Conservation (phyloP, 768 basidiomycete genomes). For the Trametes elegans region DNA sequence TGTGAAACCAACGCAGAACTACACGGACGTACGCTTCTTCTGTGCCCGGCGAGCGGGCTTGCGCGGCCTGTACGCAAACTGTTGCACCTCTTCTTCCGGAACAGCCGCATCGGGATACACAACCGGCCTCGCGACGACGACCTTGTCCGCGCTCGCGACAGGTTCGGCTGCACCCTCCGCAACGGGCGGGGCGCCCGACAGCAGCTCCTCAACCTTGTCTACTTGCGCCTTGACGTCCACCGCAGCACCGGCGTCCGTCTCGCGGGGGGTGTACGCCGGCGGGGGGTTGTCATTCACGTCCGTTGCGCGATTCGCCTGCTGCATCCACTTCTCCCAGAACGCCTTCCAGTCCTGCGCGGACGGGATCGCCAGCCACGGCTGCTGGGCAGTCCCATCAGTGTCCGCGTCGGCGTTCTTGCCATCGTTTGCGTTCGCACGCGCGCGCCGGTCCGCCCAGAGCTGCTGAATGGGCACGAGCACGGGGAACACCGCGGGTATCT, state of each 20-base stretch:
- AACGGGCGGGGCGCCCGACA: background rate
- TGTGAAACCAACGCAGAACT: background rate
- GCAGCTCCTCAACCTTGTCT: constrained; percentile 17
- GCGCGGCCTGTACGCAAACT: constrained; percentile 59
- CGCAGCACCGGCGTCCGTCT: too few relatives aligned
- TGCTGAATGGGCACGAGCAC: constrained; percentile 70
- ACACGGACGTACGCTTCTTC: constrained; percentile 62
- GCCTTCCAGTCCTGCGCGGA: constrained; percentile 58
- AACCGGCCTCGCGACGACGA: constrained; percentile 37
- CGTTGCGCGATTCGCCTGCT: constrained; percentile 48
- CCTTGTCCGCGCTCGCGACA: constrained; percentile 30
- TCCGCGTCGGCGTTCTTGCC: constrained; percentile 22
- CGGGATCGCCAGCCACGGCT: constrained; percentile 26
- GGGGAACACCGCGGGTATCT: constrained; percentile 77
- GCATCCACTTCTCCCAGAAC: constrained; percentile 76
- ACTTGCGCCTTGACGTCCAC: too few relatives aligned
- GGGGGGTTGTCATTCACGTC: constrained; percentile 55
- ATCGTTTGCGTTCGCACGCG: constrained; percentile 28
- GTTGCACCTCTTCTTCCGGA: constrained; percentile 66
- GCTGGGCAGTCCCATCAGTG: constrained; percentile 24
- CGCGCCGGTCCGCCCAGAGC: constrained; percentile 52
- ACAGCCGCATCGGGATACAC: constrained; percentile 48
- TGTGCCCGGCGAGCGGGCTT: constrained; percentile 43
- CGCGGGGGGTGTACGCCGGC: constrained; percentile 69
- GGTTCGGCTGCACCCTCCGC: constrained; percentile 9